Conservation (phyloP, 257 asterid species). For the Nicotiana tabacum region DNA sequence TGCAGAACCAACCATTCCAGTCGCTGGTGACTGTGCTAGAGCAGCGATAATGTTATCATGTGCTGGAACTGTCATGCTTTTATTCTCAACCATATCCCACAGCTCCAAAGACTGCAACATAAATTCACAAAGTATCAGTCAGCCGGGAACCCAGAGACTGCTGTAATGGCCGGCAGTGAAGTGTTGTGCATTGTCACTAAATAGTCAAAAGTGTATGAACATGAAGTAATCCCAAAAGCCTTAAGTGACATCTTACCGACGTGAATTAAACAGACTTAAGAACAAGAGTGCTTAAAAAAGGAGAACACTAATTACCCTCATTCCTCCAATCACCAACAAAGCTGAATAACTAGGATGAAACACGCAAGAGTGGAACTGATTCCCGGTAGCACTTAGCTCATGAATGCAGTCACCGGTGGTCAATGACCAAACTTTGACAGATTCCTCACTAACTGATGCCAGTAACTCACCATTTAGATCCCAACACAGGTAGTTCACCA, state of each 20-base stretch:
- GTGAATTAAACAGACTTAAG: background rate
- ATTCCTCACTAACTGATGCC: slow-evolving; percentile 27
- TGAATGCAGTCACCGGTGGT: slow-evolving; percentile 16
- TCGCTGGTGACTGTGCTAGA: slow-evolving; percentile 73
- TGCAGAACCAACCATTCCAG: slow-evolving; percentile 93
- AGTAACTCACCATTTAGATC: slow-evolving; percentile 22
- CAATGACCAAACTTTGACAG: slow-evolving; percentile 23
- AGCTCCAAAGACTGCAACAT: slow-evolving; percentile 72
- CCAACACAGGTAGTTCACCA: slow-evolving; percentile 22
- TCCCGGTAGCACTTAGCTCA: slow-evolving; percentile 18
- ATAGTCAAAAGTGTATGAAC: background rate
- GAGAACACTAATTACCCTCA: slow-evolving; percentile 13
- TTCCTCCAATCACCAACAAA: slow-evolving; percentile 21
- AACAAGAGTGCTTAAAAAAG: background rate
- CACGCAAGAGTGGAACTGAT: slow-evolving; percentile 24
- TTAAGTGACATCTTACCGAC: background rate
- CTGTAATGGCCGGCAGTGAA: background rate
- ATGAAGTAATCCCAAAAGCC: background rate
- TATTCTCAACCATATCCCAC: slow-evolving; percentile 90
- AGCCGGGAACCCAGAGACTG: background rate
- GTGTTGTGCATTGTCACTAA: background rate
- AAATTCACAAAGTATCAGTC: background rate
- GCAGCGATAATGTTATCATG: slow-evolving; percentile 77
- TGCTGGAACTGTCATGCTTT: slow-evolving; percentile 79
- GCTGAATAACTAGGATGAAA: slow-evolving; percentile 29